A percentile compares a stretch with the other conserved stretches of the same genome.
Evolutionary conservation across 257 asterid genomes (phyloP).

Genomic region (Gardenia jasminoides): DNA sequence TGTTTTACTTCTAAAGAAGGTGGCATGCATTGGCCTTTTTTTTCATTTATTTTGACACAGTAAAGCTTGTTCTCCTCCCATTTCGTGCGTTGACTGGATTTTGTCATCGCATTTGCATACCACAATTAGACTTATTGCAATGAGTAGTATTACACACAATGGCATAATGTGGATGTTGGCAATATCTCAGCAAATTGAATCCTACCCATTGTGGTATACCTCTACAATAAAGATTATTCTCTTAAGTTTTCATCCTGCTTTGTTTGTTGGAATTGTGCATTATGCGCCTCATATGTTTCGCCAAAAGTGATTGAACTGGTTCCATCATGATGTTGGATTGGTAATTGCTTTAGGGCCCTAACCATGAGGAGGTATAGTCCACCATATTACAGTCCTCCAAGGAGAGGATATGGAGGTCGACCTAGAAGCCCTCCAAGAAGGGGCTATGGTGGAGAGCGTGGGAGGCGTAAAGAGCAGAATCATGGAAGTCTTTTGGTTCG

Average conservation of each 20-base stretch:
- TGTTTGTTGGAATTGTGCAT: neutral
- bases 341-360: conserved; percentile 10
- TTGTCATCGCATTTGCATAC: neutral
- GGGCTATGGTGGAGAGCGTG: conserved; percentile 27
- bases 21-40: neutral
- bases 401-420: conserved; percentile 39
- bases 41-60: neutral
- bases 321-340: neutral
- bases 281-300: neutral
- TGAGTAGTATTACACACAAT: neutral
- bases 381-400: conserved; percentile 32
- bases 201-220: neutral
- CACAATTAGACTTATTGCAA: neutral
- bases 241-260: neutral
- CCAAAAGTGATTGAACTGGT: neutral
- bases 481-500: conserved; percentile 40
- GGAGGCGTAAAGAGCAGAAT: conserved; percentile 27
- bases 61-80: neutral
- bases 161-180: neutral
- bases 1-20: neutral
- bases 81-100: neutral
- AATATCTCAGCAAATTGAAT: neutral
- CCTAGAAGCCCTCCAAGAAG: conserved; percentile 36
- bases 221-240: neutral
- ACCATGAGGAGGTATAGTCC: conserved; percentile 35